Percentiles rank a stretch among this genome's conserved stretches.
Evolutionary conservation across 1,139 yeast genomes (phyloP).

Genomic region (Trichomonascaceae sp.): DNA sequence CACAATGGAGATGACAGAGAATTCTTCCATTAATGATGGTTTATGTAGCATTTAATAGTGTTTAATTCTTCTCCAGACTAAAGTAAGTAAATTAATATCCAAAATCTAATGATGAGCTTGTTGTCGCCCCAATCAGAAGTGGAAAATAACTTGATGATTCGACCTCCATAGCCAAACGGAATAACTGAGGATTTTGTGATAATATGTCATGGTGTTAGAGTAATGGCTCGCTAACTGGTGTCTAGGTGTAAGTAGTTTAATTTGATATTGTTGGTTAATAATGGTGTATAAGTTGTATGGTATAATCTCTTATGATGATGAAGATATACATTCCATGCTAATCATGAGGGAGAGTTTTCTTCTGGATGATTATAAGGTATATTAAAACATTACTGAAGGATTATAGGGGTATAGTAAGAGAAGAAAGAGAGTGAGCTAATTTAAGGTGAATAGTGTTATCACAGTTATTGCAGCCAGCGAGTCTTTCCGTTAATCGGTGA

Average conservation of each 20-base stretch:
- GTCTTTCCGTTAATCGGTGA: no score
- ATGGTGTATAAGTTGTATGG: no score
- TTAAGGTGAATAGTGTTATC: neutral
- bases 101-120: conserved; percentile 40
- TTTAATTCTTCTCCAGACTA: neutral
- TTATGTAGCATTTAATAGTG: neutral
- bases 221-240: no score
- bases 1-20: neutral
- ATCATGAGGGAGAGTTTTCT: conserved; percentile 20
- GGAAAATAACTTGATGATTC: conserved; percentile 48
- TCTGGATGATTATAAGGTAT: conserved; percentile 13
- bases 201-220: neutral
- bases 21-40: no score
- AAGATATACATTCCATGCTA: conserved; percentile 25
- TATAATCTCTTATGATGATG: conserved; percentile 16
- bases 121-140: conserved; percentile 55
- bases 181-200: conserved; percentile 3
- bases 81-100: neutral
- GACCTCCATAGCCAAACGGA: conserved; percentile 46
- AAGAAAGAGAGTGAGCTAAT: neutral
- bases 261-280: neutral
- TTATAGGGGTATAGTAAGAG: neutral
- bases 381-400: conserved; percentile 5
- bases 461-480: no score
- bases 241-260: neutral